Base-by-base conservation (phyloP, 225 moss, liverwort and hornwort species). In the Pleurozium schreberi region DNA sequence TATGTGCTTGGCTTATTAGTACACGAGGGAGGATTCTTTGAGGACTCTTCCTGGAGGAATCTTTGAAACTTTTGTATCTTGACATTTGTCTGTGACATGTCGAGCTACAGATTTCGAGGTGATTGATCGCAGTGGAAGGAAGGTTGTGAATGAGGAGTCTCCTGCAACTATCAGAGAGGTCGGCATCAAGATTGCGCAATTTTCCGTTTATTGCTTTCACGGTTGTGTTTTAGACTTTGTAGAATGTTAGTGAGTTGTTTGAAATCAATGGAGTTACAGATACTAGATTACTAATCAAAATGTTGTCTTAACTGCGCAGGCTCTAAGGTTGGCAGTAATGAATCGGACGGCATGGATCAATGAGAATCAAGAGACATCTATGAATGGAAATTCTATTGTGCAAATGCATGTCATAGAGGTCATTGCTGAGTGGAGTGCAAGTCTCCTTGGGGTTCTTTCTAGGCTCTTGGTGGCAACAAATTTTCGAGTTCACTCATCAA, bases 401-500 rank as follows among this genome's bases (percentile, higher is more conserved):
- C 93, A 94, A 42, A 94, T 45, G 93, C 94, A 36, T 71, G 94
- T 33, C 6, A 0, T 64, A 3, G 49, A 82, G 22, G 12, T 82
- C 6, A 4, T 45, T 64, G 34, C 14, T 33, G 4, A 0, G 10
- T 0, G 92, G 47, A 89, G 91, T 53, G 88, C 91, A 49, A 90
- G 91, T 14, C 57, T 95, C 60, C 89, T 97, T 50, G 88, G 87
- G 12, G 92, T 87, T 55, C 89, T 96, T 67, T 93, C 95, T 30
- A 91, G 91, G 31, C 91, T 92, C 31, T 88, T 97, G 43, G 80
- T 90, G 1, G 90, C 90, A 33, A 82, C 88, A 85, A 91, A 92
- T 21, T 94, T 92, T 75, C 90, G 81, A 83, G 95, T 95, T 63
- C 94, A 95, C 62, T 93, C 93, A 58, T 93, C 93, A 18, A 93